Evolutionary conservation across 2,329 filamentous ascomycete genomes (phyloP), one percentile per base, ranked within the genome.

Genomic region (Lachnellula subtilissima): DNA sequence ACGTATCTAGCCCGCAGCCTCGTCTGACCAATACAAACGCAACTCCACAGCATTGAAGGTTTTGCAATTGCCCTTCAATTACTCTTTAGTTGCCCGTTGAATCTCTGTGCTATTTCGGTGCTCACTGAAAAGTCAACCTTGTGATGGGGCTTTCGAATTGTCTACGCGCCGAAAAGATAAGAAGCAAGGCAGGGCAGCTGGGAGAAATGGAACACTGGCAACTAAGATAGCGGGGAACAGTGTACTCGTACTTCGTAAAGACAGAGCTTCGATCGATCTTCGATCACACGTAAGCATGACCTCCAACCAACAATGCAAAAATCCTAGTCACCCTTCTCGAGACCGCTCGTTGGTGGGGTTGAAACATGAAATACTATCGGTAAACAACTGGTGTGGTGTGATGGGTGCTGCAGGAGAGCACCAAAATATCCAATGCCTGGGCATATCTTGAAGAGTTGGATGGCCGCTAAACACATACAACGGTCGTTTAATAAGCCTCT

Each of bases 1-100:
- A 48, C 28, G 22, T 25, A 49, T 43, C 47, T 37, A 47, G 28
- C 22, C 23, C 46, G 53, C 55, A 61, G 56, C 58, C 58, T 56
- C 35, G 51, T 47, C 46, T 19, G 50, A 39, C 58, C 51, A 58
- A 47, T 47, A 15, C 45, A 32, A 17, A 23, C 19, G 11, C 42
- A 22, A 19, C 7, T 12, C 42, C 8, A 22, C 4, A 37, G 42
- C 58, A 42, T 46, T 54, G 53, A 8, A 5, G 12, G 48, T 19
- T 15, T 19, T n/a, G 32, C 5, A 48, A 25, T 54, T 48, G 37
- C n/a, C 17, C 17, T 43, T 43, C 17, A 22, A 14, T 19, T 19
- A 51, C 51, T 48, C 37, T 39, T 39, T 4, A 17, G n/a, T 40
- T 40, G 5, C 37, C 5, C 6, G 37, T 40, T 40, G 37, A 17